A percentile compares a stretch with the other conserved stretches of the same genome.
Evolutionary conservation across 208 protist species (phyloP).

Genomic region (Leishmania tropica): DNA sequence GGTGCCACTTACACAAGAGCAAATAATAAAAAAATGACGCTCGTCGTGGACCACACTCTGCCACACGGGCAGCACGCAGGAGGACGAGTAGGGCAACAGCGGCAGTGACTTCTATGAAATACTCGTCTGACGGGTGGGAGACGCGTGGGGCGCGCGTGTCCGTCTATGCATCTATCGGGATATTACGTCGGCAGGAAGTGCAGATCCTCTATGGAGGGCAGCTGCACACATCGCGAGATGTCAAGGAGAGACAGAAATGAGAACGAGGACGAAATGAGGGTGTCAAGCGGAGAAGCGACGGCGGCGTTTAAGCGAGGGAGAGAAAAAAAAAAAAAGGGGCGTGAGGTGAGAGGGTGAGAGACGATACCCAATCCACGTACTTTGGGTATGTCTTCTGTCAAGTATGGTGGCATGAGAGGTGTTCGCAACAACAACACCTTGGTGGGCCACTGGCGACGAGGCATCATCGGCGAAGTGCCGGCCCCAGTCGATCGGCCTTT

Average conservation of each 20-base stretch:
- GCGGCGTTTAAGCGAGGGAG: not conserved
- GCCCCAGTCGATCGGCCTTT: not conserved
- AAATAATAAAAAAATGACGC: not conserved
- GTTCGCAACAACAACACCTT: not conserved
- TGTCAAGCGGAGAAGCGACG: not conserved
- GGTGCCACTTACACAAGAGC: not conserved
- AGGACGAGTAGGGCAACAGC: not conserved
- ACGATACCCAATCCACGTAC: not conserved
- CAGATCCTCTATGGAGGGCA: not conserved
- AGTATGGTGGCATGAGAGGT: not conserved
- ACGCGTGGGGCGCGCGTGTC: not conserved
- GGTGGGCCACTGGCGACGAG: not conserved
- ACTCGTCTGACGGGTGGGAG: not conserved
- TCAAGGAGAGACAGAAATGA: not conserved
- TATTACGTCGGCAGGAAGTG: not conserved
- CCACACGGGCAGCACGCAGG: not conserved
- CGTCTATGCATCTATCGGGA: not conserved
- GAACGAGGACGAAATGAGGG: not conserved
- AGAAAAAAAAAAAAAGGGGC: not conserved
- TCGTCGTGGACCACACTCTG: not conserved
- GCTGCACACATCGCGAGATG: not conserved
- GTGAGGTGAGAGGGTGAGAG: not conserved
- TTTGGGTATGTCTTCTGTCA: not conserved
- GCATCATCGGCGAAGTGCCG: not conserved
- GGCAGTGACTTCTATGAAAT: not conserved